These are phyloP conservation scores for Ligustrum vulgare DNA, from an alignment of 257 asterid species.

Conservation along the genomic window DNA sequence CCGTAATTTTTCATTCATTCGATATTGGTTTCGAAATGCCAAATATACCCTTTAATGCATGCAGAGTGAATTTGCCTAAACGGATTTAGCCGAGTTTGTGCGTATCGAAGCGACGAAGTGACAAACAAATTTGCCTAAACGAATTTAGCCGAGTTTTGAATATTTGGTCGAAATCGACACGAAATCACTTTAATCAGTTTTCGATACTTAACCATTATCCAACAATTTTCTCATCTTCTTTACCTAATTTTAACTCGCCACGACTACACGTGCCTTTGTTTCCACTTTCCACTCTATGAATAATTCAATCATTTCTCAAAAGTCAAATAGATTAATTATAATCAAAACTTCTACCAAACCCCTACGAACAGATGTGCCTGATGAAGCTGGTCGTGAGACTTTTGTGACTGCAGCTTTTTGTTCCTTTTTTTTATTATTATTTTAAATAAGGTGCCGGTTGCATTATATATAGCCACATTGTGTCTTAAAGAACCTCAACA, in stretches of 20 bases:
- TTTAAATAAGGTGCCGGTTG: background rate
- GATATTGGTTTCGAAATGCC: too few species aligned
- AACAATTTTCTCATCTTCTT: slow-evolving; percentile 13
- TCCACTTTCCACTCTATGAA: background rate
- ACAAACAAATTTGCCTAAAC: too few species aligned
- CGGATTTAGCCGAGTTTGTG: too few species aligned
- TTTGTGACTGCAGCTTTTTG: background rate
- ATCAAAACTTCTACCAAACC: slow-evolving; percentile 27
- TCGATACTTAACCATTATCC: too few species aligned
- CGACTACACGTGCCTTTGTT: slow-evolving; percentile 14
- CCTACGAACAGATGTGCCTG: slow-evolving; percentile 15
- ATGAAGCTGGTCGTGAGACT: slow-evolving; percentile 21
- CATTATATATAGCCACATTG: slow-evolving; percentile 31
- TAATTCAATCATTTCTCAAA: slow-evolving; percentile 5
- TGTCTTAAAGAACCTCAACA: slow-evolving; percentile 27
- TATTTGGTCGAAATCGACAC: too few species aligned
- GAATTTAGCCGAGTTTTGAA: too few species aligned
- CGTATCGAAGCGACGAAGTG: too few species aligned
- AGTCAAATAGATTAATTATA: slow-evolving; percentile 14
- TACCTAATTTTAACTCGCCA: slow-evolving; percentile 28
- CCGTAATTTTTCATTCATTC: too few species aligned
- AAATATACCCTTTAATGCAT: too few species aligned
- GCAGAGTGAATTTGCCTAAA: too few species aligned
- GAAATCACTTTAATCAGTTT: too few species aligned
- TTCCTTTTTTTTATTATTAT: background rate